Conservation (phyloP, 495 filamentous ascomycete genomes). For the Hypoxylon intermedium region DNA sequence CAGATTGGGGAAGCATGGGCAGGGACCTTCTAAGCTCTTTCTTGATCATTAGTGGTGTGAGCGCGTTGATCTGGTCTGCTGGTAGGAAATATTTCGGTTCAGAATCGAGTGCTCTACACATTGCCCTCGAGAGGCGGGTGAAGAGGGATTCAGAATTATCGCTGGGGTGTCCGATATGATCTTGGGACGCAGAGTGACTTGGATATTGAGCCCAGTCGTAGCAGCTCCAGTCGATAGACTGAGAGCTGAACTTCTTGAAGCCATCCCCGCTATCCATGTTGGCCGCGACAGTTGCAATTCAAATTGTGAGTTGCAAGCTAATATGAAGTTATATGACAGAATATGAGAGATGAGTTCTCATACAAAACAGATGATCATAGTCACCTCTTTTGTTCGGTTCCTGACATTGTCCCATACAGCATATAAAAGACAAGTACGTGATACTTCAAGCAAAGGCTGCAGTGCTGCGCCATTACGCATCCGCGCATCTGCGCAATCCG, state of each 20-base stretch:
- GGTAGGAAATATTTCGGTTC: constrained; percentile 19
- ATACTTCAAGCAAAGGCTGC: neutral
- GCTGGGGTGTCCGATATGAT: neutral
- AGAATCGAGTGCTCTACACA: constrained; percentile 7
- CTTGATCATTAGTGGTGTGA: constrained; percentile 14
- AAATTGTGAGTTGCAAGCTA: too few relatives aligned
- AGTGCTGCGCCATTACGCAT: constrained; percentile 13
- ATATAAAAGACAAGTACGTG: too few relatives aligned
- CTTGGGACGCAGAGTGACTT: constrained; percentile 5
- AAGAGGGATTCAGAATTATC: neutral
- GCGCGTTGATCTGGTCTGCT: constrained; percentile 7
- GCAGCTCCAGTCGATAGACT: neutral
- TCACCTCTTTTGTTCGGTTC: too few relatives aligned
- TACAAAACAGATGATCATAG: too few relatives aligned
- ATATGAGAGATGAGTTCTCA: too few relatives aligned
- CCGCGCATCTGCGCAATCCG: constrained; percentile 31
- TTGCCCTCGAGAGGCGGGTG: constrained; percentile 6
- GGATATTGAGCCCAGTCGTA: neutral
- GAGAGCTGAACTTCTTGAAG: neutral
- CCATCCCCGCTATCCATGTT: constrained; percentile 4
- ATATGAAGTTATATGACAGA: too few relatives aligned
- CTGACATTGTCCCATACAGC: too few relatives aligned
- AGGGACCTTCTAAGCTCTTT: constrained; percentile 19
- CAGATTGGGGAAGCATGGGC: constrained; percentile 5
- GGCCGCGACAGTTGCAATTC: neutral